phyloP scores from a whole-genome alignment of 2,329 filamentous ascomycete species.

The Colletotrichum salicis region DNA sequence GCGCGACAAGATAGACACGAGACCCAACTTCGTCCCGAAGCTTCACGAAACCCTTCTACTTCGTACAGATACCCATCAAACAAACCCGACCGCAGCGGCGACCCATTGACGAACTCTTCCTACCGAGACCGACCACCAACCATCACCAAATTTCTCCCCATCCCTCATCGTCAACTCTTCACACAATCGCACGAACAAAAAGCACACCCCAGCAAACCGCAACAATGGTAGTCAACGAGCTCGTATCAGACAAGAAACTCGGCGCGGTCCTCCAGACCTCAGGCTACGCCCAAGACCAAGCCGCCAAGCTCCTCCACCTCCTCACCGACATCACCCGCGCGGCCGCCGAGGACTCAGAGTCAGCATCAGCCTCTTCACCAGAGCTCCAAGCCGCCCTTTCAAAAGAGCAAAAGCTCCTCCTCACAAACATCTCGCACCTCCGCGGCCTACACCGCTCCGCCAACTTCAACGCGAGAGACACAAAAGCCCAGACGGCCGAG shows the following conservation, averaged over 20 bases:
- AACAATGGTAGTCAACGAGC: slow-evolving; percentile 51
- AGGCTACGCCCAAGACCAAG: slow-evolving; percentile 77
- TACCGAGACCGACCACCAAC: not conserved
- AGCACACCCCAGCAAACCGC: not conserved
- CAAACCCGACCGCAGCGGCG: too few species aligned
- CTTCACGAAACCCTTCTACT: too few species aligned
- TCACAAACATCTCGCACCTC: slow-evolving; percentile 81
- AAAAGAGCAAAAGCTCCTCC: slow-evolving; percentile 82
- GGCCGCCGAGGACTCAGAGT: slow-evolving; percentile 42
- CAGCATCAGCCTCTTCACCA: slow-evolving; percentile 49
- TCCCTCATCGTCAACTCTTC: not conserved
- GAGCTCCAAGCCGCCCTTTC: slow-evolving; percentile 70
- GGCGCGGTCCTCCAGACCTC: slow-evolving; percentile 77
- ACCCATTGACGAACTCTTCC: too few species aligned
- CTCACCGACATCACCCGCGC: slow-evolving; percentile 57
- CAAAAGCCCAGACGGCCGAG: slow-evolving; percentile 87
- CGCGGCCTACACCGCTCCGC: slow-evolving; percentile 86
- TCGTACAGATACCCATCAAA: too few species aligned
- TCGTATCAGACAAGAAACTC: slow-evolving; percentile 62
- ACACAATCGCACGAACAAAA: not conserved
- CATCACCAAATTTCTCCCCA: not conserved
- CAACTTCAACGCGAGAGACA: slow-evolving; percentile 82
- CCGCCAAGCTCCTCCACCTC: slow-evolving; percentile 70
- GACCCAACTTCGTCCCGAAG: too few species aligned
- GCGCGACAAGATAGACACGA: too few species aligned